Base-by-base conservation (phyloP, 2,329 filamentous ascomycete species). In the Aspergillus floridensis region DNA sequence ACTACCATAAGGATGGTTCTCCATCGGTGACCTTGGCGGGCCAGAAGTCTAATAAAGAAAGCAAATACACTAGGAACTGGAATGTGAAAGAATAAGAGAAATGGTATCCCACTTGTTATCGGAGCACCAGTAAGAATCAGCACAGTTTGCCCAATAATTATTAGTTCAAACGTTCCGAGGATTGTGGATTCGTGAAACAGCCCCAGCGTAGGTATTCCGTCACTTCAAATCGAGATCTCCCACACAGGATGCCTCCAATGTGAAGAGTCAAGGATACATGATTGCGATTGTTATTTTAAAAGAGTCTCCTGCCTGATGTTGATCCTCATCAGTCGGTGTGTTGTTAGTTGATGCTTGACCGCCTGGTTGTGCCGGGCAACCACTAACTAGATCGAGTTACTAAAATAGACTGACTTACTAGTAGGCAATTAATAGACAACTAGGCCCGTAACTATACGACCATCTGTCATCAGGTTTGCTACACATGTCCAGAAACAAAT, bases 291-390 rank as follows among this genome's bases (percentile, higher is more conserved):
- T 44, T 44, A 44, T 44, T 44, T 44, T 8, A 16, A 19, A 44
- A 19, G 6, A n/a, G 38, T 53, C 16, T 11, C 26, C 26, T 44
- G 32, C 10, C 51, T 24, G 19, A 51, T 59, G 55, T 22, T 55
- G 55, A 55, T 50, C 54, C 16, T 38, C 38, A 14, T 46, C 46
- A 53, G 49, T 44, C 54, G 56, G 44, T 55, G 51, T n/a, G 31
- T 59, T 61, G 52, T 58, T 64, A 59, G 35, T 52, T 29, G 58
- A 22, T 56, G 48, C 53, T 56, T 60, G 55, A 62, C 54, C 63
- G 54, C 50, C 56, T 49, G 49, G 63, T 65, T 57, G 60, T 61
- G 51, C 60, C 57, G 61, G 64, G 64, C 64, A 66, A 66, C 64
- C 58, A 56, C 14, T 16, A 19, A 22, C 22, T 48, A 22, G 12